Evolutionary conservation across 352 stramenopile species (phyloP), one percentile per base, ranked within the genome.

Genomic region (Globisporangium parvum): DNA sequence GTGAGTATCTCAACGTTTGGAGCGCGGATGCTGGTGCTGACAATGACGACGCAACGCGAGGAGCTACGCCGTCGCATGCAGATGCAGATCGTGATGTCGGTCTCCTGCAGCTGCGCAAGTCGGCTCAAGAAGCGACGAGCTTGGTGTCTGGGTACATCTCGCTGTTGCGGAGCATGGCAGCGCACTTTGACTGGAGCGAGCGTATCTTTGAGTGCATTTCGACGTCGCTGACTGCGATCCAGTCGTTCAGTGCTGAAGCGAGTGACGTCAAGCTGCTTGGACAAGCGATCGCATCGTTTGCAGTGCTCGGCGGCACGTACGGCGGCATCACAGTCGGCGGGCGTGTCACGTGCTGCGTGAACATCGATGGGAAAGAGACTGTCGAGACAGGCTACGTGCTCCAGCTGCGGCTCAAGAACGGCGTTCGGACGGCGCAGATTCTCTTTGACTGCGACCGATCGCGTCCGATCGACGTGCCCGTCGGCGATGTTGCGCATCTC

Each of bases 321-420:
- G 52, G 66, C 26, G 77, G 76, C 18, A 63, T 73, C 14, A 70
- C 64, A 47, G 60, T 89, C 17, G 77, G 78, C 48, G 75, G 70
- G 11, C 69, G 80, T n/a, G 76, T 91, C 2, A 81, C 71, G 11
- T 89, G 78, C 52, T 85, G 76, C 48, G 80, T 88, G 26, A 91
- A 77, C 18, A 80, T 90, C 24, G 79, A 92, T 35, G 75, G 67
- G 2, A 92, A 87, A 56, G 80, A 87, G 28, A 77, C 82, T 14
- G 70, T 88, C 23, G 82, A 93, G 53, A 86, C 67, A 0, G 82
- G 82, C 4, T 88, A 77, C 57, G 39, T 91, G 12, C 60, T 89
- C 9, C 67, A 82, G 11, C 77, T 85, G 42, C 58, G 62, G 11
- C 52, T 85, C 24, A 72, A 76, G 35, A 64, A 68, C 48, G 68